Evolutionary conservation across 2,329 filamentous ascomycete genomes (phyloP), one percentile per base, ranked within the genome.

Genomic region (Aspergillus quadrilineatus): DNA sequence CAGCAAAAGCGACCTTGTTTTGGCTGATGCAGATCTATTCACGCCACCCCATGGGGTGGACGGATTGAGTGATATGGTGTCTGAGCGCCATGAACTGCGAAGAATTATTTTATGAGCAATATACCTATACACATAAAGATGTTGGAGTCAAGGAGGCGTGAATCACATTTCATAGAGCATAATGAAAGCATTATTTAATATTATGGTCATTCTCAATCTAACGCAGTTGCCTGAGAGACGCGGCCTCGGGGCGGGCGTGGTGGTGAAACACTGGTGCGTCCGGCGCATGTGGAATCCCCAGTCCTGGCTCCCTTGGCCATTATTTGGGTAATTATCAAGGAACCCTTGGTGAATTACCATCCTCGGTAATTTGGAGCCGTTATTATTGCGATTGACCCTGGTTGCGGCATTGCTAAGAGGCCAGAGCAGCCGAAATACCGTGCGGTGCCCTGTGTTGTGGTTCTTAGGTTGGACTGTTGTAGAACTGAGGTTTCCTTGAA

Each of bases 221-320:
- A 26, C 36, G 28, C 37, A 57, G 58, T 62, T 62, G 60, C 60
- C 61, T 17, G 55, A 62, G 60, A 61, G 60, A 63, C 57, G 58
- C 50, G 48, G 55, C 51, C 47, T 51, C 30, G 37, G 17, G 29
- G 42, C 42, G 36, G 53, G 49, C 43, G 28, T 36, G 47, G 37
- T 59, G 39, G 61, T 66, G 64, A 66, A 66, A 66, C 64, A 60
- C 63, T 64, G 63, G 63, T 61, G 61, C 52, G 56, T 58, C 58
- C 53, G 56, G 49, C 57, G 58, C 50, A 53, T 53, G 50, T 59
- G 61, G 51, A 42, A 60, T 53, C 53, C 52, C 53, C 48, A 39
- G 53, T 58, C 55, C 48, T 58, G 53, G 50, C 22, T 43, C 47
- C 29, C 50, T 53, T 53, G 34, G 43, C 43, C 41, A 17, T 39